Evolutionary conservation across 1,284 basidiomycete genomes (phyloP), one percentile per base, ranked within the genome.

Genomic region (Hemileia vastatrix): DNA sequence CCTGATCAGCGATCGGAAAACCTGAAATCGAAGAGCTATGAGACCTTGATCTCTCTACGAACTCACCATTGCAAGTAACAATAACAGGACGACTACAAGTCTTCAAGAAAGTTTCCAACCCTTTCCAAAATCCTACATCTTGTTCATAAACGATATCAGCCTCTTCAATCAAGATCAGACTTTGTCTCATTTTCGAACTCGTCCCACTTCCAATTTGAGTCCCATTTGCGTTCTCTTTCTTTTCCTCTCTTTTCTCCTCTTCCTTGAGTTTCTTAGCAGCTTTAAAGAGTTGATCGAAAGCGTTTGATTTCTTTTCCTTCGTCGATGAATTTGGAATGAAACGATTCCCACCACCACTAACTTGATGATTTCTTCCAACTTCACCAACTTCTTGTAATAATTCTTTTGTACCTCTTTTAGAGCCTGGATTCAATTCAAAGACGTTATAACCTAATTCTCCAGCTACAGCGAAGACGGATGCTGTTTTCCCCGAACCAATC

Each of bases 341-440:
- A n/a, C n/a, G n/a, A n/a, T n/a, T n/a, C n/a, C n/a, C n/a, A 18
- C 48, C 61, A 27, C 66, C 70, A 1, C 69, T 68, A 9, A 94
- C 85, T 64, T 87, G 81, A 75, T 96, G 92, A 75, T 96, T 98
- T 77, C 84, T 88, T 9, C 89, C 89, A 1, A 95, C 88, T 67
- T 94, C 90, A 9, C 95, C 95, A 23, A 98, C 84, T 64, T 93
- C 82, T 57, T 81, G 80, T 59, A 87, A 83, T 63, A 99, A 77
- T 66, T 84, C 88, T 36, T 84, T 80, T 1, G 87, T 89, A 49
- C 84, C 88, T 21, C 94, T 83, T 71, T 83, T 87, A 64, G 93
- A 86, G 3, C 95, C 94, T 18, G 94, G 88, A 77, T 91, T 89
- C 8, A 98, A 90, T 76, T 99, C 94, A 72, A 97, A 95, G 13